Conservation (phyloP, 2,329 filamentous ascomycete genomes). For the Microcera coccophila region DNA sequence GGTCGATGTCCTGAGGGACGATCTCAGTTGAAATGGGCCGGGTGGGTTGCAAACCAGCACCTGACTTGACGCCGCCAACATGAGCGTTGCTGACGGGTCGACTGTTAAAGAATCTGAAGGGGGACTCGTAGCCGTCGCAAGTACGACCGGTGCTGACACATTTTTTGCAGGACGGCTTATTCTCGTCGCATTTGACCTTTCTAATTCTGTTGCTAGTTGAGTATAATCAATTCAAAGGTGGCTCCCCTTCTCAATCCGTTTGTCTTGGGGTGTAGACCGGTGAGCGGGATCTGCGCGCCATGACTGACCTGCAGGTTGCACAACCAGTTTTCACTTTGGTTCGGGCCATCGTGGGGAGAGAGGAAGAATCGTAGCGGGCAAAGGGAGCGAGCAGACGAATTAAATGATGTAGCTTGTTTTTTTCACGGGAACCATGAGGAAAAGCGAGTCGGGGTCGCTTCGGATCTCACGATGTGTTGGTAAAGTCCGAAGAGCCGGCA, state of each 20-base stretch:
- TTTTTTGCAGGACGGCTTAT: constrained; percentile 33
- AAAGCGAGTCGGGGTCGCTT: background rate
- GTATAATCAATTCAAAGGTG: constrained; percentile 7
- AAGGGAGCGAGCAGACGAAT: background rate
- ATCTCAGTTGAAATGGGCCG: constrained; percentile 15
- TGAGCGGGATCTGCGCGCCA: constrained; percentile 8
- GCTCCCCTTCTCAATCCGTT: background rate
- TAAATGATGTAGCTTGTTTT: background rate
- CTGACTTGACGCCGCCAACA: constrained; percentile 8
- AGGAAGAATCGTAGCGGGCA: background rate
- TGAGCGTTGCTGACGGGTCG: constrained; percentile 9
- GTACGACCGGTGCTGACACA: constrained; percentile 38
- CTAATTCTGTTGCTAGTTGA: constrained; percentile 29
- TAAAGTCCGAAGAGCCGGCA: background rate
- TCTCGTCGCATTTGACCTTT: constrained; percentile 38
- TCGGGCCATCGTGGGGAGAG: background rate
- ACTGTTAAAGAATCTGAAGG: constrained; percentile 30
- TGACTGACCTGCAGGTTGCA: constrained; percentile 41
- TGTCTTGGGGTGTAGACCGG: constrained; percentile 7
- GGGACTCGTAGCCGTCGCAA: constrained; percentile 42
- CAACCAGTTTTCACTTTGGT: constrained; percentile 42
- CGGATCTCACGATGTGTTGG: background rate
- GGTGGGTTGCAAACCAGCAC: constrained; percentile 14
- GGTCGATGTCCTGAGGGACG: constrained; percentile 28
- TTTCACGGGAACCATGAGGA: background rate